Conservation (phyloP, 2,329 filamentous ascomycete species). For the Dendrostoma leiphaemia region DNA sequence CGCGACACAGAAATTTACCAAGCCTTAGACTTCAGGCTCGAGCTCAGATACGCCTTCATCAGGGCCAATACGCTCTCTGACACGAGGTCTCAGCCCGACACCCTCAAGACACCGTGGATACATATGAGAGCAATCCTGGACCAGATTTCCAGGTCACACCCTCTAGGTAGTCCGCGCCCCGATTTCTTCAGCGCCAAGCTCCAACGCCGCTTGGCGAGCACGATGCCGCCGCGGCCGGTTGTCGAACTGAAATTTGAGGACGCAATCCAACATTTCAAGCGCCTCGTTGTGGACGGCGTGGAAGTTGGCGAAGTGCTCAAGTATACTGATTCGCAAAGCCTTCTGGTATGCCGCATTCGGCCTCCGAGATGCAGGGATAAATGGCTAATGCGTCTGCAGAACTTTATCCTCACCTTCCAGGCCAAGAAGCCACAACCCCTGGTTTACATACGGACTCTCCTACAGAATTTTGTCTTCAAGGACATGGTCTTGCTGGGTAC, state of each 20-base stretch:
- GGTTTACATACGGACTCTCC: slow-evolving; percentile 76
- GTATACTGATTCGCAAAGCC: slow-evolving; percentile 66
- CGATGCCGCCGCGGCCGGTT: slow-evolving; percentile 88
- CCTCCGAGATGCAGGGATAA: slow-evolving; percentile 2
- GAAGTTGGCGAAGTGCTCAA: slow-evolving; percentile 67
- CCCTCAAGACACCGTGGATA: slow-evolving; percentile 50
- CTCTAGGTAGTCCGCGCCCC: slow-evolving; percentile 62
- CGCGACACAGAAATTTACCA: slow-evolving; percentile 39
- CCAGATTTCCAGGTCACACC: slow-evolving; percentile 57
- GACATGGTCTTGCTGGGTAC: slow-evolving; percentile 67
- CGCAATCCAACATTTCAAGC: slow-evolving; percentile 66
- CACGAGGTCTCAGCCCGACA: slow-evolving; percentile 43
- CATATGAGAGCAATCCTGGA: slow-evolving; percentile 50
- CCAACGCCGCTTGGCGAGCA: slow-evolving; percentile 88
- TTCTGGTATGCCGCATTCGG: slow-evolving; percentile 53
- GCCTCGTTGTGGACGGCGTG: slow-evolving; percentile 69
- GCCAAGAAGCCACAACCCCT: slow-evolving; percentile 78
- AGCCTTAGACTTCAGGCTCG: slow-evolving; percentile 64
- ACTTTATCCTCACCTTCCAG: slow-evolving; percentile 72
- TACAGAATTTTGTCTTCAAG: slow-evolving; percentile 74
- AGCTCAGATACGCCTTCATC: slow-evolving; percentile 65
- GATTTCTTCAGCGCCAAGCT: slow-evolving; percentile 88
- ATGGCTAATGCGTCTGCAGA: slow-evolving; percentile 44
- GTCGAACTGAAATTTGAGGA: slow-evolving; percentile 73
- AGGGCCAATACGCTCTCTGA: slow-evolving; percentile 48